phyloP scores from a whole-genome alignment of 306 rosid genomes.

The Malus orientalis region DNA sequence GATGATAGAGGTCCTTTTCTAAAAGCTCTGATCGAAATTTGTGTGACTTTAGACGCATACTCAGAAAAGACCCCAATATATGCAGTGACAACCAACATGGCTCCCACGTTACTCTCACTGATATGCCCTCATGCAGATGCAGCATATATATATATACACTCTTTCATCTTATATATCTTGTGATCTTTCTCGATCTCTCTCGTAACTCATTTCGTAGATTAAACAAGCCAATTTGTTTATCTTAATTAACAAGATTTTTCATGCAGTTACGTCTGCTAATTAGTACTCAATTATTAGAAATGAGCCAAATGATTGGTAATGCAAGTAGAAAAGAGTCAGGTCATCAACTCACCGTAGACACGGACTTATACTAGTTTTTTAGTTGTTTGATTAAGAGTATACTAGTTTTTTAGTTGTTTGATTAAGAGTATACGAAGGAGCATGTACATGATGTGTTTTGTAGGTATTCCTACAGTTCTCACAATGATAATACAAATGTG shows the following conservation, averaged over 20 bases:
- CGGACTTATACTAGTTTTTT: background rate
- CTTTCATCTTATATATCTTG: background rate
- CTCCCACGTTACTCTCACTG: conserved; percentile 1
- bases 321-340: background rate
- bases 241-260: background rate
- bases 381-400: too few relatives aligned
- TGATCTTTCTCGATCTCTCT: too few relatives aligned
- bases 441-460: background rate
- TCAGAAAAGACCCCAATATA: background rate
- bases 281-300: background rate
- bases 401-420: background rate
- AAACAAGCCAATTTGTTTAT: background rate
- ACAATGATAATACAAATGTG: background rate
- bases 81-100: background rate
- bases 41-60: background rate
- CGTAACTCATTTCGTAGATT: background rate
- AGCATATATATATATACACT: too few relatives aligned
- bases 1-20: background rate
- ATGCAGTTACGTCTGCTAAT: background rate
- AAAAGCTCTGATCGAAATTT: background rate
- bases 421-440: background rate
- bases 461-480: background rate
- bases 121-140: background rate
- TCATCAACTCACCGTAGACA: background rate
- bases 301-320: background rate